A percentile compares a stretch with the other conserved stretches of the same genome.
These are phyloP conservation scores for Loxodes magnus DNA, from an alignment of 73 alveolate genomes.

Conservation along the genomic window DNA sequence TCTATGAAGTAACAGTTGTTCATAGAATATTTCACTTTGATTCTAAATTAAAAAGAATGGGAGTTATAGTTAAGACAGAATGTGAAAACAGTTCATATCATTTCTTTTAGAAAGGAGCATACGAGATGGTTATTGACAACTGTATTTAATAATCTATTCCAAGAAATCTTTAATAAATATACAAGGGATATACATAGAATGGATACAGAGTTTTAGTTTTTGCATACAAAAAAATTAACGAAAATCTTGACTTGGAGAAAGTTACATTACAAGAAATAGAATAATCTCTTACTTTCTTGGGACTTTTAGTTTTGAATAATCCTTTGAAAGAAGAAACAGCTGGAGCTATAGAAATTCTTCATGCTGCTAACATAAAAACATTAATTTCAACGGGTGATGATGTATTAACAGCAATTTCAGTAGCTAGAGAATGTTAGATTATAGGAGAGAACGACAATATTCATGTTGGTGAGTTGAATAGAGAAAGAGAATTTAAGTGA, in stretches of 20 bases:
- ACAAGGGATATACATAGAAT: neutral
- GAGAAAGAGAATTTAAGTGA: too few species aligned
- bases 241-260: conserved; percentile 25
- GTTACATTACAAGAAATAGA: conserved; percentile 65
- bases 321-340: conserved; percentile 54
- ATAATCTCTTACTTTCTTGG: conserved; percentile 72
- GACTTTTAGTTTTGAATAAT: conserved; percentile 79
- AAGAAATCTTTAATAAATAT: neutral
- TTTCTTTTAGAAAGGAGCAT: conserved; percentile 57
- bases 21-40: conserved; percentile 85
- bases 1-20: conserved; percentile 58
- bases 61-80: conserved; percentile 50
- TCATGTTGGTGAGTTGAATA: conserved; percentile 68
- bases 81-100: neutral
- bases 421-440: conserved; percentile 25
- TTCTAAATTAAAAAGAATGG: conserved; percentile 80
- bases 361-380: conserved; percentile 66
- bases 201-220: conserved; percentile 9
- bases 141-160: conserved; percentile 20
- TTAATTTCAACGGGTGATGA: conserved; percentile 53
- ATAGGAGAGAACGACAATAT: conserved; percentile 37
- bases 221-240: neutral
- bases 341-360: conserved; percentile 43
- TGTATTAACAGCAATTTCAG: conserved; percentile 30
- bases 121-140: conserved; percentile 80